Percentiles rank a stretch among this genome's conserved stretches.
These are phyloP conservation scores for Teunomyces tritomae DNA, from an alignment of 805 yeast genomes.

Conservation along the genomic window DNA sequence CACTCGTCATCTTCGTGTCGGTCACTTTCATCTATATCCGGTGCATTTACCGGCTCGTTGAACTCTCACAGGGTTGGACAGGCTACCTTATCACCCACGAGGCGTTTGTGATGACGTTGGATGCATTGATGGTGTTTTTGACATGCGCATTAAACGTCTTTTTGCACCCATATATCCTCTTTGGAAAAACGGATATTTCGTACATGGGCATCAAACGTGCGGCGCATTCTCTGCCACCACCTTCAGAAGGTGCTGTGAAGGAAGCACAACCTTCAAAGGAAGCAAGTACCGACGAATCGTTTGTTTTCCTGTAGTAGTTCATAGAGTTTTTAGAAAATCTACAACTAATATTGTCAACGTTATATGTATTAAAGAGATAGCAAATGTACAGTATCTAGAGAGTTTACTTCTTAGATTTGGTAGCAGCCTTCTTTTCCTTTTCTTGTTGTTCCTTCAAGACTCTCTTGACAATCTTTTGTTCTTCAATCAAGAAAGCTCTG, in stretches of 20 bases:
- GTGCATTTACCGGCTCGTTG: slow-evolving; percentile 71
- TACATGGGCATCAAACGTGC: slow-evolving; percentile 19
- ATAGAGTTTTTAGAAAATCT: background rate
- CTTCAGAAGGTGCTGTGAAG: background rate
- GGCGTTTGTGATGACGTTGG: slow-evolving; percentile 39
- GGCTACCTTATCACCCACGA: slow-evolving; percentile 57
- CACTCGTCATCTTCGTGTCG: slow-evolving; percentile 44
- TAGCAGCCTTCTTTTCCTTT: slow-evolving; percentile 63
- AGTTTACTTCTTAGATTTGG: slow-evolving; percentile 32
- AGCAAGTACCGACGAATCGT: background rate
- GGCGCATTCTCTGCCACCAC: background rate
- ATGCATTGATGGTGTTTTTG: slow-evolving; percentile 27
- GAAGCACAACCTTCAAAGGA: background rate
- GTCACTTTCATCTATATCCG: slow-evolving; percentile 59
- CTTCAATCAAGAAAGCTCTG: slow-evolving; percentile 99
- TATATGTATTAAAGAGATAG: slow-evolving; percentile 11
- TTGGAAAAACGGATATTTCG: slow-evolving; percentile 34
- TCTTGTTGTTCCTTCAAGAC: slow-evolving; percentile 95
- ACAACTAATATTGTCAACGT: background rate
- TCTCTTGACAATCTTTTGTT: slow-evolving; percentile 99
- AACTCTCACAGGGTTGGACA: slow-evolving; percentile 68
- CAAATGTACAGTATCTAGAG: slow-evolving; percentile 3
- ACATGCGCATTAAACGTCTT: slow-evolving; percentile 23
- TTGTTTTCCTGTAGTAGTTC: background rate
- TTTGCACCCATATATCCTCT: slow-evolving; percentile 63